Base-by-base conservation (phyloP, 1,284 basidiomycete genomes). In the Boletus sp. region DNA sequence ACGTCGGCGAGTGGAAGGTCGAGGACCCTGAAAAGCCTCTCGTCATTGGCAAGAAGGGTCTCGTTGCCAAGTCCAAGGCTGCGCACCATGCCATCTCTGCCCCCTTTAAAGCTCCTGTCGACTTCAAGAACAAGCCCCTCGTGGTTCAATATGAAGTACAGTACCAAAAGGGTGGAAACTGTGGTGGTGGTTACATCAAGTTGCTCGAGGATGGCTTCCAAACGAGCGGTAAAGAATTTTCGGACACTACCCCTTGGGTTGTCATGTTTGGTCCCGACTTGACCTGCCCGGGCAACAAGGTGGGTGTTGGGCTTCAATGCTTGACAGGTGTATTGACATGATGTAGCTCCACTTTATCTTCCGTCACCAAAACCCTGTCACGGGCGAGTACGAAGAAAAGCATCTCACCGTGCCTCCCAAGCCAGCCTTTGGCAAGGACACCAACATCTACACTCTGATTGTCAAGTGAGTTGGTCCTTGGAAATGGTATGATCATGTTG, bases 61-160 rank as follows among this genome's bases (percentile, higher is more conserved):
- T 97, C 68, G 94, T 97, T 49, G 91, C 94, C 40, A 97, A 95
- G 84, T 88, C 85, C 77, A 93, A 94, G 81, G 94, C 94, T 63
- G 91, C 93, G 54, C 94, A 96, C 76, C 97, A 98, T 73, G 97
- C 97, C 76, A 98, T 99, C 78, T 98, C 97, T 64, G 94, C 96
- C 13, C 90, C 94, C 40, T 96, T 99, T 78, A 70, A 81, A 33
- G 76, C 85, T 67, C 82, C 91, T 58, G 83, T 98, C 70, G 89
- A 92, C 81, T 93, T 96, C 79, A 87, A 87, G 73, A 82, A 87
- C 65, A 87, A 97, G 80, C 93, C 97, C 47, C 83, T 99, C 54
- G 95, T 99, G 65, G 90, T 99, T 23, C 96, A 98, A 77, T 99
- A 99, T 76, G 97, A 99, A 78, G 95, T 97, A 80, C 98, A 99